phyloP scores from a whole-genome alignment of 345 rosid genomes.

The Salix suchowensis region DNA sequence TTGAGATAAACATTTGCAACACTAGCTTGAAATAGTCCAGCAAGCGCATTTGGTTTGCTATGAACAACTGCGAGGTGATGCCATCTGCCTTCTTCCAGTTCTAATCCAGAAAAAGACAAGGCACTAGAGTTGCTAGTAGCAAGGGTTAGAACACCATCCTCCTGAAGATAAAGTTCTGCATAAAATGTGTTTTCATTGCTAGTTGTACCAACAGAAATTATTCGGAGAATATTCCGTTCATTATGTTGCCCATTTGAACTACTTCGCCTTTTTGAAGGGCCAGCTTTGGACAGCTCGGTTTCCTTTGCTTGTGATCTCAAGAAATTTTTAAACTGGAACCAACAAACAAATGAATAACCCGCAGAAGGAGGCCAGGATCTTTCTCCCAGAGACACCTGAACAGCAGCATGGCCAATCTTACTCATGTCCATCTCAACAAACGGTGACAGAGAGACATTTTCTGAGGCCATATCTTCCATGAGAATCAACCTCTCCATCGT shows the following conservation, averaged over 20 bases:
- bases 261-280: slow-evolving; percentile 46
- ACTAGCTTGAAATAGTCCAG: slow-evolving; percentile 99
- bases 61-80: slow-evolving; percentile 99
- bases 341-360: slow-evolving; percentile 97
- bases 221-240: slow-evolving; percentile 60
- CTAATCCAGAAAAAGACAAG: slow-evolving; percentile 91
- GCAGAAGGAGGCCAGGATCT: slow-evolving; percentile 99
- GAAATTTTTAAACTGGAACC: slow-evolving; percentile 89
- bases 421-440: slow-evolving; percentile 96
- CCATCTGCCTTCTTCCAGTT: slow-evolving; percentile 94
- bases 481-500: slow-evolving; percentile 93
- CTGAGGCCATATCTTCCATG: slow-evolving; percentile 74
- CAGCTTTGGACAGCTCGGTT: slow-evolving; percentile 50
- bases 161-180: slow-evolving; percentile 91
- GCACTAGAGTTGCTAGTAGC: slow-evolving; percentile 90
- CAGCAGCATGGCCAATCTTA: slow-evolving; percentile 90
- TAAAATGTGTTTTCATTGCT: slow-evolving; percentile 64
- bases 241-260: slow-evolving; percentile 47
- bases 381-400: slow-evolving; percentile 96
- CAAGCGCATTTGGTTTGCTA: slow-evolving; percentile 99
- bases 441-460: slow-evolving; percentile 85
- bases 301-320: slow-evolving; percentile 66
- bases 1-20: slow-evolving; percentile 91
- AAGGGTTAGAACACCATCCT: slow-evolving; percentile 89
- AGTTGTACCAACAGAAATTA: slow-evolving; percentile 92